phyloP scores from a whole-genome alignment of 768 basidiomycete genomes.

The Tubosaeta brunneosetosa region DNA sequence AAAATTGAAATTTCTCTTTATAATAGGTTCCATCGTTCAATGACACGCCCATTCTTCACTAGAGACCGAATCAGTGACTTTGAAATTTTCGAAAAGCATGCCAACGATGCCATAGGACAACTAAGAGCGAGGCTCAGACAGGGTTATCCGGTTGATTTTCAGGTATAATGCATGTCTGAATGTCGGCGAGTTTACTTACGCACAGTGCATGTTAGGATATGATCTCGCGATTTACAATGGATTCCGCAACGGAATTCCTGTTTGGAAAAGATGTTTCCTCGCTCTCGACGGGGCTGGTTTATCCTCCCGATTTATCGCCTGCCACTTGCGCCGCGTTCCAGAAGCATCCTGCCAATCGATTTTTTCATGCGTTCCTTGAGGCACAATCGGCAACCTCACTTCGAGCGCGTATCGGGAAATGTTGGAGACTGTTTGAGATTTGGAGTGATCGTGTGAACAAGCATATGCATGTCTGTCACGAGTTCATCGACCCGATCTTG shows the following conservation, averaged over 20 bases:
- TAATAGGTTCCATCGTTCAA: constrained; percentile 50
- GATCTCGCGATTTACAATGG: constrained; percentile 53
- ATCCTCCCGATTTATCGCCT: constrained; percentile 31
- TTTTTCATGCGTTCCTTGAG: constrained; percentile 42
- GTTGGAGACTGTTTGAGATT: constrained; percentile 35
- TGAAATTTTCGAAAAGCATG: constrained; percentile 51
- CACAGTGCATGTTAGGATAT: constrained; percentile 36
- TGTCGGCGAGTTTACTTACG: background rate
- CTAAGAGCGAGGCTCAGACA: constrained; percentile 39
- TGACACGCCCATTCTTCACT: constrained; percentile 60
- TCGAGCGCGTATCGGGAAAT: constrained; percentile 36
- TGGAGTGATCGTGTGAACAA: constrained; percentile 43
- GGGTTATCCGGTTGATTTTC: constrained; percentile 53
- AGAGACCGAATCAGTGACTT: constrained; percentile 51
- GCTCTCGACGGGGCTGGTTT: constrained; percentile 45
- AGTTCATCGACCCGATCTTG: constrained; percentile 52
- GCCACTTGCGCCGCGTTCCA: background rate
- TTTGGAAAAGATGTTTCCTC: constrained; percentile 46
- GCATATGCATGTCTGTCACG: constrained; percentile 45
- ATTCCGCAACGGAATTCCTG: constrained; percentile 55
- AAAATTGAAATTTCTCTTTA: background rate
- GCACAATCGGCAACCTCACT: constrained; percentile 40
- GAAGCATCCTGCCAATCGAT: constrained; percentile 16
- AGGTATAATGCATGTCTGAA: constrained; percentile 30
- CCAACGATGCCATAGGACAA: constrained; percentile 42